Evolutionary conservation across 176 grass and related monocot genomes (phyloP).

Genomic region (Luzula sylvatica): DNA sequence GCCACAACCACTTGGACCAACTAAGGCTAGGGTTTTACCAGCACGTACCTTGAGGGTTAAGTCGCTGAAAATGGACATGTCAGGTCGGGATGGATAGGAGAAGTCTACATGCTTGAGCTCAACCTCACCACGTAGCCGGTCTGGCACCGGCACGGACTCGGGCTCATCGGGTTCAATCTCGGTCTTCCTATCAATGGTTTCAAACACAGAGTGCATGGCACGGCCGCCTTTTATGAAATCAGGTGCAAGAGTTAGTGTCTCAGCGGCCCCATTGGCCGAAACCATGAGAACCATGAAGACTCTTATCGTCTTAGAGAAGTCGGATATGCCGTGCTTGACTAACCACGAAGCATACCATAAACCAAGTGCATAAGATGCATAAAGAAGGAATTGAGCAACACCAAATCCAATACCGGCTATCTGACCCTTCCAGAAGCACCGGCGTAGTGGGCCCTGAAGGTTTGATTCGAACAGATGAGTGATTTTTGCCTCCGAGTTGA

Average conservation of each 20-base stretch:
- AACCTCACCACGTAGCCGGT: conserved; percentile 47
- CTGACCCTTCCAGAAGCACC: conserved; percentile 93
- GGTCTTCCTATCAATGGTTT: conserved; percentile 57
- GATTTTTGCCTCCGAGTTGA: conserved; percentile 79
- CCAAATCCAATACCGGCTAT: conserved; percentile 70
- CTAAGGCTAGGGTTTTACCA: conserved; percentile 61
- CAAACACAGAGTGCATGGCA: conserved; percentile 81
- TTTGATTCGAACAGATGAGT: conserved; percentile 58
- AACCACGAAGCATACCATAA: conserved; percentile 80
- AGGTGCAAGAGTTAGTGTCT: conserved; percentile 81
- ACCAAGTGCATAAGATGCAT: conserved; percentile 80
- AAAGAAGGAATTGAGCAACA: conserved; percentile 80
- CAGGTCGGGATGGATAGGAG: conserved; percentile 61
- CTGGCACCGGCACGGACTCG: conserved; percentile 46
- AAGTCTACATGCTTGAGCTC: conserved; percentile 82
- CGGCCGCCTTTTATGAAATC: conserved; percentile 86
- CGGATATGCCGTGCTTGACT: conserved; percentile 74
- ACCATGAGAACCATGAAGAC: conserved; percentile 99
- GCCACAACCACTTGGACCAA: conserved; percentile 76
- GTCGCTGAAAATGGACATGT: conserved; percentile 63
- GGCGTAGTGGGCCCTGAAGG: conserved; percentile 55
- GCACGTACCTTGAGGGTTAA: conserved; percentile 65
- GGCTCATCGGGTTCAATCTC: conserved; percentile 76
- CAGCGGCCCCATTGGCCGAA: conserved; percentile 81
- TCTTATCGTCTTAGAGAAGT: conserved; percentile 85